Evolutionary conservation across 768 basidiomycete genomes (phyloP), one percentile per base, ranked within the genome.

Genomic region (Baorangia bicolor): DNA sequence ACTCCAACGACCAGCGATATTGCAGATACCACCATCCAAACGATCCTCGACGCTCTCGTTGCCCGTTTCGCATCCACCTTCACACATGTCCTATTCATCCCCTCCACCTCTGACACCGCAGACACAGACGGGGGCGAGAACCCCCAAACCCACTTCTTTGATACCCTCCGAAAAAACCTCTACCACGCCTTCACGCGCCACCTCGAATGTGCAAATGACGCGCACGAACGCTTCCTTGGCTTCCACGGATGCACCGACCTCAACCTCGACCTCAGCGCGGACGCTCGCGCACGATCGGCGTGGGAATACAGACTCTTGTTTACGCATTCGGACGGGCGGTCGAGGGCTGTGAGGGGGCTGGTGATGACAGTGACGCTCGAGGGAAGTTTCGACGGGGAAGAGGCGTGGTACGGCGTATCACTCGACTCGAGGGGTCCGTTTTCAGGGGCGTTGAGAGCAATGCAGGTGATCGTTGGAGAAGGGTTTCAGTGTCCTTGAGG

Each of bases 331-430:
- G 49, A 50, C 30, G 12, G 18, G 37, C 28, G 12, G 31, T 34
- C 23, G 38, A 33, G 20, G 40, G 4, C 27, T 9, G 40, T 55
- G 14, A 41, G 38, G 33, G 53, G 49, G n/a, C 30, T 55, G 49
- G 53, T 55, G 10, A 55, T 55, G 53, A 55, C 53, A 14, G 40
- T 55, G 13, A 55, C 53, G 25, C 53, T 55, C 40, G 53, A 55
- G 40, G 53, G 53, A 18, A 14, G 46, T 14, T 38, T 54, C 1
- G 39, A 18, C 2, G 42, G 27, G 1, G 27, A 54, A n/a, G 39
- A 35, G 25, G 48, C 49, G 9, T 55, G 53, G 53, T 55, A 42
- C n/a, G 27, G 33, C 1, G 49, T 41, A 4, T 40, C 38, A 4
- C 40, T 55, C 1, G 49, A 52, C 11, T 33, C 53, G 4, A 27